A percentile compares a stretch with the other conserved stretches of the same genome.
phyloP scores from a whole-genome alignment of 176 grass and related monocot genomes.

The Musa acuminata region DNA sequence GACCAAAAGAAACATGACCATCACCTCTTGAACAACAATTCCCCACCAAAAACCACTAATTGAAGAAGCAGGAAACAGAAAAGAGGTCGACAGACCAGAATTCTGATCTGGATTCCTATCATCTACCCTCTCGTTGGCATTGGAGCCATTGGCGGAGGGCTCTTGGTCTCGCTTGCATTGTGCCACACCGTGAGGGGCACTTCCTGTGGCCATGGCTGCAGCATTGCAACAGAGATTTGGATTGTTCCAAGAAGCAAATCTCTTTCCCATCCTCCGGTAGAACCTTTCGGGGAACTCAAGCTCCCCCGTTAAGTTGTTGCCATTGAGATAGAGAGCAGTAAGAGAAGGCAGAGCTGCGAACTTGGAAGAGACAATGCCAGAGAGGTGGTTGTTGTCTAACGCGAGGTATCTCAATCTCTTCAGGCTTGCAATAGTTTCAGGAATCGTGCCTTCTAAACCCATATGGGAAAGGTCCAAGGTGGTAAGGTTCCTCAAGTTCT shows the following conservation, averaged over 20 bases:
- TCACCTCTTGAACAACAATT: conserved; percentile 24
- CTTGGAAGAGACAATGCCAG: conserved; percentile 38
- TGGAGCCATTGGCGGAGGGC: not conserved
- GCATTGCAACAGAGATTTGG: conserved; percentile 52
- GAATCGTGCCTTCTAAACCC: conserved; percentile 40
- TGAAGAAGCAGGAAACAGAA: not conserved
- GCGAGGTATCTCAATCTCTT: conserved; percentile 57
- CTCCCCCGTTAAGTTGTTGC: conserved; percentile 67
- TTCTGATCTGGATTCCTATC: conserved; percentile 34
- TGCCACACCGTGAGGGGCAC: conserved; percentile 26
- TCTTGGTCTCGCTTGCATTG: conserved; percentile 43
- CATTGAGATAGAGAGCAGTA: conserved; percentile 75
- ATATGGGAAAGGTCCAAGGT: conserved; percentile 60
- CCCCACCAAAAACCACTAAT: conserved; percentile 24
- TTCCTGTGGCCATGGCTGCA: conserved; percentile 10
- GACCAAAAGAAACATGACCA: conserved; percentile 15
- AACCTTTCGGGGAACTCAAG: conserved; percentile 54
- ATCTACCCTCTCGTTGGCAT: conserved; percentile 7
- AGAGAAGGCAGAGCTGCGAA: conserved; percentile 51
- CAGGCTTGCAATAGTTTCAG: conserved; percentile 44
- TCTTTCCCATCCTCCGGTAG: conserved; percentile 62
- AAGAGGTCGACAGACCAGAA: conserved; percentile 35
- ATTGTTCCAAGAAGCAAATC: conserved; percentile 90
- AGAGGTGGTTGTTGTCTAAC: conserved; percentile 60
- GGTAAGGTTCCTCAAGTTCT: conserved; percentile 33